Evolutionary conservation across 2,329 filamentous ascomycete genomes (phyloP).

Genomic region (Exophiala lecanii-corni): DNA sequence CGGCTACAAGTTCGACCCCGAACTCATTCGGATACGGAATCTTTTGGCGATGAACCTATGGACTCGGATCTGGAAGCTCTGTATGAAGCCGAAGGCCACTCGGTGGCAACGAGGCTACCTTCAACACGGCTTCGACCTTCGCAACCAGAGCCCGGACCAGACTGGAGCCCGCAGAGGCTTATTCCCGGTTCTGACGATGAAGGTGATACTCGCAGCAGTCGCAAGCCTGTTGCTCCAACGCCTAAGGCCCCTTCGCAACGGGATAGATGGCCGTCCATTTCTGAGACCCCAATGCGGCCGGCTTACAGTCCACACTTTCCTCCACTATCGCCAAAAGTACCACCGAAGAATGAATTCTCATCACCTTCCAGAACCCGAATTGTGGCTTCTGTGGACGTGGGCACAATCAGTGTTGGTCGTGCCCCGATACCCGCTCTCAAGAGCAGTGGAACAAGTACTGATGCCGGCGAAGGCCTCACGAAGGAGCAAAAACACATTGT

Average conservation of each 20-base stretch:
- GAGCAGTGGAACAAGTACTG: conserved; percentile 11
- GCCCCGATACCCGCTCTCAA: conserved; percentile 1
- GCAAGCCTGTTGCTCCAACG: conserved; percentile 1
- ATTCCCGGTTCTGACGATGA: conserved; percentile 21
- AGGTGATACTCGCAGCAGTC: conserved; percentile 1
- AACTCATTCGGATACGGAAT: neutral
- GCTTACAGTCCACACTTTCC: too few relatives aligned
- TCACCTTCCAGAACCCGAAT: conserved; percentile 4
- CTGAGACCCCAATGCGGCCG: neutral
- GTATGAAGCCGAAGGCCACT: neutral
- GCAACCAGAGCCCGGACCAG: neutral
- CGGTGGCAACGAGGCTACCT: neutral
- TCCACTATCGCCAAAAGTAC: too few relatives aligned
- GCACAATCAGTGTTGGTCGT: neutral
- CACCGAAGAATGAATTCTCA: neutral
- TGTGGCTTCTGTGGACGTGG: neutral
- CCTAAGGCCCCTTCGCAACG: neutral
- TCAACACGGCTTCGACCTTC: neutral
- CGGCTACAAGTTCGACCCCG: neutral
- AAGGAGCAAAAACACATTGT: conserved; percentile 15
- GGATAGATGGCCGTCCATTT: neutral
- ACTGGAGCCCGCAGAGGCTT: conserved; percentile 3
- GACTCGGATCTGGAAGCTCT: neutral
- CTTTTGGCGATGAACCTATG: neutral
- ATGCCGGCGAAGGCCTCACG: conserved; percentile 3